Base-by-base conservation (phyloP, 345 rosid species). In the Melaleuca quinquenervia region DNA sequence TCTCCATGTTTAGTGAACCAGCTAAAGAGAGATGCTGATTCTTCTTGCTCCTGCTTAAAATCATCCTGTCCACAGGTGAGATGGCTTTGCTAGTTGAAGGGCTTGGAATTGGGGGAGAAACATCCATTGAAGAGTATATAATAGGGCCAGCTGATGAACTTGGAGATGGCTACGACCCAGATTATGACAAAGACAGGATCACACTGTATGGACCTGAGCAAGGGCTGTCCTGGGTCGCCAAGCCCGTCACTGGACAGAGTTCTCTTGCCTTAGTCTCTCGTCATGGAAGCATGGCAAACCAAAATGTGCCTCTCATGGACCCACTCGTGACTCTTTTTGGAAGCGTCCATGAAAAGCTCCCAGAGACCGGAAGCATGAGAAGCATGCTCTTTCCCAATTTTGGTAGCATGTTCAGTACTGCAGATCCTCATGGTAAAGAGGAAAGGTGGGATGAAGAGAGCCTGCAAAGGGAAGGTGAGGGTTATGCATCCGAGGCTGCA, bases 41-140 rank as follows among this genome's bases (percentile, higher is more conserved):
- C 27, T 53, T 27, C 36, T 83, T 83, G 45, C 22, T 60, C 27
- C 12, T 85, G 86, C 62, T 51, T 62, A 50, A 70, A 64, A 64
- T 64, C 45, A 16, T 83, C 48, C 45, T 18, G 12, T 89, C 85
- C 74, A 74, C 93, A 97, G 99, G 98, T 88, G 99, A 96, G 95
- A 88, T 97, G 97, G 98, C 99, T 88, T 93, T 97, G 89, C 93
- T 97, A 75, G 96, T 94, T 84, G 98, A 97, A 91, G 99, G 99
- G 84, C 95, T 97, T 70, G 99, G 94, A 50, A 90, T 96, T 16
- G 99, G 99, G 44, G 98, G 97, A 54, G 99, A 97, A 84, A 93
- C 93, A 52, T 95, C 95, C 51, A 88, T 97, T 84, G 99, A 97
- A 89, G 99, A 96, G 89, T 96, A 95, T 84, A 92, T 95, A 78